These are phyloP conservation scores for Seiridium cupressi DNA, from an alignment of 2,329 filamentous ascomycete species.

Conservation along the genomic window DNA sequence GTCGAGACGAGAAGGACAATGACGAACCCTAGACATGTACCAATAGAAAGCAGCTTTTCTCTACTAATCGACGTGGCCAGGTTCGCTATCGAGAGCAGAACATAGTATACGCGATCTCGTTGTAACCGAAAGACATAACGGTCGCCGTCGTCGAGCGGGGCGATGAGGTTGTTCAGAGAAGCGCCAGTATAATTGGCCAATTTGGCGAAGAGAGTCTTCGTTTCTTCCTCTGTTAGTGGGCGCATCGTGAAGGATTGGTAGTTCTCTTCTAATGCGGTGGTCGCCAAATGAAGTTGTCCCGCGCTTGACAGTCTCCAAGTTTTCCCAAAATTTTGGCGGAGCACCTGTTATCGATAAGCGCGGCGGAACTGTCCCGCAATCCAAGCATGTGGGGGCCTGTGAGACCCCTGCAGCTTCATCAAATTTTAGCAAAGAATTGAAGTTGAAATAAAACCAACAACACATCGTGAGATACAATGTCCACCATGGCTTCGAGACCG, in stretches of 20 bases:
- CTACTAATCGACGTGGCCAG: constrained; percentile 82
- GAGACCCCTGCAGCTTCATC: constrained; percentile 4
- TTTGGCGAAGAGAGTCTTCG: constrained; percentile 83
- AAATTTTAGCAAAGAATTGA: constrained; percentile 2
- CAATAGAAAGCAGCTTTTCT: constrained; percentile 80
- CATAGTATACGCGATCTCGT: constrained; percentile 64
- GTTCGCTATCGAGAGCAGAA: constrained; percentile 85
- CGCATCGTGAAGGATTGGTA: constrained; percentile 4
- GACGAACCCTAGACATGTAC: constrained; percentile 71
- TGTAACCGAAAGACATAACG: constrained; percentile 85
- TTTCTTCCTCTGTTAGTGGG: constrained; percentile 29
- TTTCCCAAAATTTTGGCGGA: constrained; percentile 10
- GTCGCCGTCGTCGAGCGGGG: constrained; percentile 67
- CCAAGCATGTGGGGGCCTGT: neutral
- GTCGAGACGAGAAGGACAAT: neutral
- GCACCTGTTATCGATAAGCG: constrained; percentile 5
- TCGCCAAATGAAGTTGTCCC: constrained; percentile 1
- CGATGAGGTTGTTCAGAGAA: constrained; percentile 81
- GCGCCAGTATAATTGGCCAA: constrained; percentile 90
- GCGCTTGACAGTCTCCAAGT: constrained; percentile 4
- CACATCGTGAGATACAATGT: neutral
- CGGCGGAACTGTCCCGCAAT: neutral
- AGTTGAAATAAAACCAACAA: neutral
- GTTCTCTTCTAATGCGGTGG: neutral
- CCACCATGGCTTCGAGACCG: constrained; percentile 45